phyloP scores from a whole-genome alignment of 768 basidiomycete species.

The Lentinula lateritia region DNA sequence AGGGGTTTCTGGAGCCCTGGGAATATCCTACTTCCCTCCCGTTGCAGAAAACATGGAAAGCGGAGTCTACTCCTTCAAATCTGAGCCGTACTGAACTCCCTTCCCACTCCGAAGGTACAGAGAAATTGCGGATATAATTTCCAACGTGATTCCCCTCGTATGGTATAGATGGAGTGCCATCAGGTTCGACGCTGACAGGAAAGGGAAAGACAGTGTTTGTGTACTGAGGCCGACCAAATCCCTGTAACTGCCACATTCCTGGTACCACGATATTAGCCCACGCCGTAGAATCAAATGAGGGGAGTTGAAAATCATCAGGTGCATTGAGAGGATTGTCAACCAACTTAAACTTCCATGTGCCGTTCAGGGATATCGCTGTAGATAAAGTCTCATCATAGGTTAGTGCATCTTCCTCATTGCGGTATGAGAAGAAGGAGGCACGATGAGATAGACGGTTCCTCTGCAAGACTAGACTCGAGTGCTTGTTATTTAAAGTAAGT shows the following conservation, averaged over 20 bases:
- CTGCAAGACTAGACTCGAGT: background rate
- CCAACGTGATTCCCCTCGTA: conserved; percentile 6
- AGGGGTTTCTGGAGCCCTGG: conserved; percentile 7
- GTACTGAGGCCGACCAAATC: conserved; percentile 9
- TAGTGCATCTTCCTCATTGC: conserved; percentile 2
- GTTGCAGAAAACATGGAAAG: conserved; percentile 9
- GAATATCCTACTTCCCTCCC: conserved; percentile 8
- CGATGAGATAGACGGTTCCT: conserved; percentile 5
- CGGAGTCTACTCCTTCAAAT: conserved; percentile 9
- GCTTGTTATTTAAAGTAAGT: background rate
- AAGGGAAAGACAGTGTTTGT: conserved; percentile 8
- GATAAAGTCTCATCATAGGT: background rate
- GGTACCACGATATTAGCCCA: conserved; percentile 8
- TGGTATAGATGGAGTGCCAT: conserved; percentile 2
- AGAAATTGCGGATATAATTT: conserved; percentile 5
- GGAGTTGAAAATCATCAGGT: background rate
- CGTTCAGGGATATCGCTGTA: conserved; percentile 5
- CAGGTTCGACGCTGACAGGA: conserved; percentile 1
- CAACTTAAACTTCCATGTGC: conserved; percentile 6
- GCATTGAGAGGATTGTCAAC: conserved; percentile 3
- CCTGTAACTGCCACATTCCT: conserved; percentile 10
- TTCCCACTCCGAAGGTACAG: background rate
- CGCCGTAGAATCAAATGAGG: background rate
- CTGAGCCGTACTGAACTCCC: conserved; percentile 1
- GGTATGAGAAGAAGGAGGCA: conserved; percentile 3